Percentiles rank a stretch among this genome's conserved stretches.
These are phyloP conservation scores for Phellopilus nigrolimitatus DNA, from an alignment of 1,284 basidiomycete species.

Conservation along the genomic window DNA sequence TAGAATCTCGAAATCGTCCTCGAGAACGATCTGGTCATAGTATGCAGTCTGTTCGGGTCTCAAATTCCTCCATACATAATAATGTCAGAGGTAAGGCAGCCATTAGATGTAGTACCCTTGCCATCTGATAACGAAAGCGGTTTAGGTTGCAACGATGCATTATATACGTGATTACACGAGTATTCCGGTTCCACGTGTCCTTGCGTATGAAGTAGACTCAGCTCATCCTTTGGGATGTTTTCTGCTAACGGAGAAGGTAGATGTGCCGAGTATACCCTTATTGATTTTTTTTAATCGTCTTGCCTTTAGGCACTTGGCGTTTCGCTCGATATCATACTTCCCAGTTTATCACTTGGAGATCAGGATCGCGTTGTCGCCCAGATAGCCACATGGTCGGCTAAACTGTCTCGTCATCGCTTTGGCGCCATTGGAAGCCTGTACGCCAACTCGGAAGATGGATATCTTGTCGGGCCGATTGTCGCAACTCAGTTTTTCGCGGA, in stretches of 20 bases:
- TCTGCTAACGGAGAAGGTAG: conserved; percentile 29
- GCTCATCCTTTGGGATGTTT: conserved; percentile 24
- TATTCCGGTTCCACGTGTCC: conserved; percentile 27
- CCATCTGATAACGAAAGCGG: neutral
- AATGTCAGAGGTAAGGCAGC: conserved; percentile 30
- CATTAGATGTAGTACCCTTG: neutral
- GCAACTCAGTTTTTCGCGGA: conserved; percentile 29
- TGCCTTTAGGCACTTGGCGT: conserved; percentile 27
- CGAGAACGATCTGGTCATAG: conserved; percentile 24
- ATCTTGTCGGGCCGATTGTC: conserved; percentile 27
- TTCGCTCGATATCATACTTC: conserved; percentile 28
- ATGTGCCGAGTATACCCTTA: neutral
- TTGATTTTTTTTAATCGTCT: neutral
- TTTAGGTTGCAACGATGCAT: conserved; percentile 30
- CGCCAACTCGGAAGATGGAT: conserved; percentile 14
- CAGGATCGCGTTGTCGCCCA: conserved; percentile 28
- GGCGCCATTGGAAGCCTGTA: conserved; percentile 29
- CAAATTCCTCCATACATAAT: conserved; percentile 25
- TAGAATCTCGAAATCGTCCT: conserved; percentile 29
- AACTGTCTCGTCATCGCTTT: conserved; percentile 28
- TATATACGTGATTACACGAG: conserved; percentile 28
- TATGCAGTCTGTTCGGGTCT: conserved; percentile 24
- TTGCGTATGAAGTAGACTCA: conserved; percentile 22
- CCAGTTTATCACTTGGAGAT: conserved; percentile 23
- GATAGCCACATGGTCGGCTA: conserved; percentile 30